Evolutionary conservation across 2,329 filamentous ascomycete species (phyloP).

Genomic region (Elsinoe necatrix): DNA sequence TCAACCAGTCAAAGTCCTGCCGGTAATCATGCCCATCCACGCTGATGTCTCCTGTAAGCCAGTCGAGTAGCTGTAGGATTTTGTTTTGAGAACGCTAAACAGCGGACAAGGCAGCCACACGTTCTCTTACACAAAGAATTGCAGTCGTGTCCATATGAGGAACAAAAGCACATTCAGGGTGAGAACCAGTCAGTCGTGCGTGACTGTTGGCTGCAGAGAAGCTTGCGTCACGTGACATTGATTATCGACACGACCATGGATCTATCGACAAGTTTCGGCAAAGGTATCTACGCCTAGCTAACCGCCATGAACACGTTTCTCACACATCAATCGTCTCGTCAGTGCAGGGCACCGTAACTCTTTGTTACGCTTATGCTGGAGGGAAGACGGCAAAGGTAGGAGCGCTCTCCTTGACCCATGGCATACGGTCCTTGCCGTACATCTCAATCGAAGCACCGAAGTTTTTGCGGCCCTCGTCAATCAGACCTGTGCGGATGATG

Average conservation of each 20-base stretch:
- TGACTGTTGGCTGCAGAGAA: neutral
- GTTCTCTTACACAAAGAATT: neutral
- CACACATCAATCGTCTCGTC: no score
- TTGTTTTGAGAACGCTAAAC: conserved; percentile 7
- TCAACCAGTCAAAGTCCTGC: conserved; percentile 20
- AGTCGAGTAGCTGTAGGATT: conserved; percentile 17
- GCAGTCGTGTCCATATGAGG: no score
- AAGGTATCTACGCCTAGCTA: neutral
- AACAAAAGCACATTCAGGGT: no score
- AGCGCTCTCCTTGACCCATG: conserved; percentile 45
- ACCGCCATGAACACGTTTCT: neutral
- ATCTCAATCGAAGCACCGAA: conserved; percentile 47
- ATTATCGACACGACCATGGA: neutral
- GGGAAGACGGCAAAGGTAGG: conserved; percentile 39
- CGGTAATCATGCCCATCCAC: conserved; percentile 20
- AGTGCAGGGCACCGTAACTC: no score
- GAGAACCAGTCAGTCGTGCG: neutral
- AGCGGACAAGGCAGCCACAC: neutral
- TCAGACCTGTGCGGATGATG: conserved; percentile 44
- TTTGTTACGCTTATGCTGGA: neutral
- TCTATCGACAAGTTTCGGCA: neutral
- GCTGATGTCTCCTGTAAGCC: conserved; percentile 13
- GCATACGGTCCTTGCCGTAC: conserved; percentile 41
- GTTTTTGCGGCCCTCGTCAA: conserved; percentile 39
- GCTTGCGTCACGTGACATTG: neutral